Percentiles rank a stretch among this genome's conserved stretches.
Conservation (phyloP, 495 filamentous ascomycete genomes). For the Podospora bellae-mahoneyi region DNA sequence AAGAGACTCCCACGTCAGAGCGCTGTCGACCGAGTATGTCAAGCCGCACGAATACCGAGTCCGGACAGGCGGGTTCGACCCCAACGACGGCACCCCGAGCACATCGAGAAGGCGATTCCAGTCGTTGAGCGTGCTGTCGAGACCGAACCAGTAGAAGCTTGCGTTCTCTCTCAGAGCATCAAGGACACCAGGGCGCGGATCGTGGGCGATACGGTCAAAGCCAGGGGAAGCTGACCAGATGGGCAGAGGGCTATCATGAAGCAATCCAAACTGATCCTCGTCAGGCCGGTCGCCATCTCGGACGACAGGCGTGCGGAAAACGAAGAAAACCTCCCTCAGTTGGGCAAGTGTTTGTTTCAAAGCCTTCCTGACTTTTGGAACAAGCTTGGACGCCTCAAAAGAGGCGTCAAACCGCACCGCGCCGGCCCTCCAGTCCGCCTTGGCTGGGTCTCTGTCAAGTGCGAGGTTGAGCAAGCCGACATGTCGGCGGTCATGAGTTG, state of each 20-base stretch:
- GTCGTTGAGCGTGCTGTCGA: background rate
- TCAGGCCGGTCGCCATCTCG: background rate
- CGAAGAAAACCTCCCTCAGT: background rate
- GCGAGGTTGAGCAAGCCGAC: background rate
- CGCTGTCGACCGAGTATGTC: background rate
- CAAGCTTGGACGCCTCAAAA: background rate
- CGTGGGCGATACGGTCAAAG: background rate
- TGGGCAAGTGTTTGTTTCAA: background rate
- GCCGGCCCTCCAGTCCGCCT: background rate
- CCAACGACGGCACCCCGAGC: background rate
- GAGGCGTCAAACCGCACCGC: background rate
- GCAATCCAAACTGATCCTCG: background rate
- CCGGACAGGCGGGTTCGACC: background rate
- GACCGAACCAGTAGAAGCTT: background rate
- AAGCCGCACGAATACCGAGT: background rate
- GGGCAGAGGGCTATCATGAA: background rate
- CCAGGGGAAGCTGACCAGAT: background rate
- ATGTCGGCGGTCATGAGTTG: background rate
- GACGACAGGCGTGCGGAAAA: background rate
- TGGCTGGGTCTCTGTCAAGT: background rate
- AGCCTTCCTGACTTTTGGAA: background rate
- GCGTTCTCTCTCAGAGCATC: background rate
- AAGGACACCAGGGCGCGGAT: background rate
- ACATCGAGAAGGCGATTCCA: background rate
- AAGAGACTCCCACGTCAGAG: background rate